phyloP scores from a whole-genome alignment of 192 early-diverging fungal genomes.

The Umbelopsis vinacea region DNA sequence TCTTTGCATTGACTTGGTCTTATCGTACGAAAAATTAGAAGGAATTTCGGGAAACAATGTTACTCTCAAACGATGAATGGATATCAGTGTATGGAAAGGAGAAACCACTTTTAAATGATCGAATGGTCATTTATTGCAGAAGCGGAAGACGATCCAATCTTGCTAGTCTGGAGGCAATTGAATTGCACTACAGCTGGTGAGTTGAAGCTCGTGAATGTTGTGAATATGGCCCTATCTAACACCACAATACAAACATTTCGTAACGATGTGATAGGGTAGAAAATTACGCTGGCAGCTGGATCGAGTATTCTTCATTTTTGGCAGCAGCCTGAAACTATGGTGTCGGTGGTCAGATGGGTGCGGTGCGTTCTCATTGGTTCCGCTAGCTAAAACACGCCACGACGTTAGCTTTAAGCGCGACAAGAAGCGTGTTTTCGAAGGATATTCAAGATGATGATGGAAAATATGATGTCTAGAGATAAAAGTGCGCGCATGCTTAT shows the following conservation, averaged over 20 bases:
- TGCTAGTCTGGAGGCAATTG: slow-evolving; percentile 5
- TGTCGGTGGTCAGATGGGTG: slow-evolving; percentile 6
- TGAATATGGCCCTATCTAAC: no score
- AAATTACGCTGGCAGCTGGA: slow-evolving; percentile 20
- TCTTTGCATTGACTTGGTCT: neutral
- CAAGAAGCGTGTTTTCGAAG: slow-evolving; percentile 9
- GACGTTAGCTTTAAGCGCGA: neutral
- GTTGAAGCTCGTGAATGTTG: neutral
- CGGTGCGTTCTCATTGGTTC: slow-evolving; percentile 11
- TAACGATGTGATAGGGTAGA: slow-evolving; percentile 1
- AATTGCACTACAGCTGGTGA: neutral
- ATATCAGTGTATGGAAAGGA: neutral
- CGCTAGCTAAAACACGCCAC: neutral
- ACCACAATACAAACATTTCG: no score
- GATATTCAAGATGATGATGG: neutral
- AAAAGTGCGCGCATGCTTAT: neutral
- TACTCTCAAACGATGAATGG: neutral
- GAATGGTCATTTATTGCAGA: slow-evolving; percentile 8
- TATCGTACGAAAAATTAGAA: neutral
- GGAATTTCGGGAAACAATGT: neutral
- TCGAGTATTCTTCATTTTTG: slow-evolving; percentile 2
- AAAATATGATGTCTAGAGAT: neutral
- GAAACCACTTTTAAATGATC: neutral
- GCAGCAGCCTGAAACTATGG: neutral
- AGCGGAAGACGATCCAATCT: slow-evolving; percentile 14